Percentiles rank a stretch among this genome's conserved stretches.
These are phyloP conservation scores for Pyrenophora teres DNA, from an alignment of 2,329 filamentous ascomycete genomes.

Conservation along the genomic window DNA sequence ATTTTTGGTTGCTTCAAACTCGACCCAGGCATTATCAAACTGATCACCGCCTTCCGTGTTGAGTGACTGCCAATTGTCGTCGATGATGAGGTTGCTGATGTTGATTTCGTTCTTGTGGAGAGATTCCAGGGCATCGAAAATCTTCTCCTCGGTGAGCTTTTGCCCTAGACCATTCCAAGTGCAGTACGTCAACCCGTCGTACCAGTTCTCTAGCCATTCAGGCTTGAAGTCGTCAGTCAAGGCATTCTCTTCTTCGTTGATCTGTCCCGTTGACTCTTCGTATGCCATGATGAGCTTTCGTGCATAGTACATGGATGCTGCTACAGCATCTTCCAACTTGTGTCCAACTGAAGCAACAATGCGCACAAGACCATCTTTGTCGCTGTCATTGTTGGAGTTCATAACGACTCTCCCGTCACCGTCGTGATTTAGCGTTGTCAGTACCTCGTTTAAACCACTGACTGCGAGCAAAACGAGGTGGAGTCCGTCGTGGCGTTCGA, in stretches of 20 bases:
- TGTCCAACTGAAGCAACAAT: slow-evolving; percentile 74
- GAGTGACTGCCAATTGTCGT: slow-evolving; percentile 78
- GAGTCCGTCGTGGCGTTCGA: slow-evolving; percentile 71
- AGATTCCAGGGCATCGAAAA: slow-evolving; percentile 73
- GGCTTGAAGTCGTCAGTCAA: slow-evolving; percentile 57
- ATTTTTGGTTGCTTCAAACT: slow-evolving; percentile 81
- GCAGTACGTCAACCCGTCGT: slow-evolving; percentile 90
- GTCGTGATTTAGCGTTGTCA: slow-evolving; percentile 70
- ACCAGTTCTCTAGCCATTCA: slow-evolving; percentile 84
- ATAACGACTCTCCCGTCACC: slow-evolving; percentile 69
- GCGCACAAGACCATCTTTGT: slow-evolving; percentile 59
- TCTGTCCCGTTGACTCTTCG: slow-evolving; percentile 52
- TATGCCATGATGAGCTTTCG: slow-evolving; percentile 63
- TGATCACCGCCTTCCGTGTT: slow-evolving; percentile 55
- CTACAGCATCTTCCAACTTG: slow-evolving; percentile 74
- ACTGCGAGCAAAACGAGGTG: slow-evolving; percentile 79
- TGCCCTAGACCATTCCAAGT: slow-evolving; percentile 96
- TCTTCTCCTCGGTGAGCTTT: slow-evolving; percentile 76
- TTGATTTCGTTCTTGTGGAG: slow-evolving; percentile 74
- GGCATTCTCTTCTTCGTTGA: slow-evolving; percentile 54
- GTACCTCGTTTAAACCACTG: slow-evolving; percentile 72
- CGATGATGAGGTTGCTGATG: slow-evolving; percentile 85
- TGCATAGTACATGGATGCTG: slow-evolving; percentile 87
- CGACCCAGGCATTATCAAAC: slow-evolving; percentile 62
- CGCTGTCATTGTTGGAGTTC: slow-evolving; percentile 72